Conservation (phyloP, 140 eudicot genomes). For the Anethum foeniculum region DNA sequence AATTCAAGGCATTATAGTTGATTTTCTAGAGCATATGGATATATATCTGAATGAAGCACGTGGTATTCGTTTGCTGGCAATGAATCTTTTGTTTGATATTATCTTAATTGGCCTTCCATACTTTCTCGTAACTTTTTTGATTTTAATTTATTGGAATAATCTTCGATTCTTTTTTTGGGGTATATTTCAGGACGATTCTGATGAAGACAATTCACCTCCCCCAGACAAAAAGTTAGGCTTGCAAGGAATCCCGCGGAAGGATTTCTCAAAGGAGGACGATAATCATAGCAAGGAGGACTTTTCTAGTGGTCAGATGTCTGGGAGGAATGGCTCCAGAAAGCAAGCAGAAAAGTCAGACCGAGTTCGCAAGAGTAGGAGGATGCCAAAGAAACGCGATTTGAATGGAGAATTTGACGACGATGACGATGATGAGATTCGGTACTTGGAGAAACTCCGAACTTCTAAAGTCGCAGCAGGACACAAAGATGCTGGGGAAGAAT, state of each 20-base stretch:
- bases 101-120: slow-evolving; percentile 23
- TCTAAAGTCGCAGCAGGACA: slow-evolving; percentile 22
- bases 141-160: slow-evolving; percentile 1
- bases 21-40: neutral
- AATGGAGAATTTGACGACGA: slow-evolving; percentile 49
- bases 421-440: slow-evolving; percentile 76
- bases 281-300: slow-evolving; percentile 30
- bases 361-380: slow-evolving; percentile 42
- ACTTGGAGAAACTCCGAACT: slow-evolving; percentile 56
- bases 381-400: slow-evolving; percentile 30
- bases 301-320: slow-evolving; percentile 9
- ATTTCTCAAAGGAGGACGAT: slow-evolving; percentile 29
- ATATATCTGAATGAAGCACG: neutral
- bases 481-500: slow-evolving; percentile 50
- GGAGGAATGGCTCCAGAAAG: slow-evolving; percentile 19
- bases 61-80: slow-evolving; percentile 8
- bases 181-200: slow-evolving; percentile 31
- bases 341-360: slow-evolving; percentile 23
- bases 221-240: slow-evolving; percentile 26
- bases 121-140: slow-evolving; percentile 1
- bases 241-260: slow-evolving; percentile 42
- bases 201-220: slow-evolving; percentile 25
- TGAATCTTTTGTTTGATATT: slow-evolving; percentile 8
- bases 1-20: neutral
- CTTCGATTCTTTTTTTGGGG: neutral